Evolutionary conservation across 495 filamentous ascomycete genomes (phyloP), one percentile per base, ranked within the genome.

Genomic region (Penicillium antarcticum): DNA sequence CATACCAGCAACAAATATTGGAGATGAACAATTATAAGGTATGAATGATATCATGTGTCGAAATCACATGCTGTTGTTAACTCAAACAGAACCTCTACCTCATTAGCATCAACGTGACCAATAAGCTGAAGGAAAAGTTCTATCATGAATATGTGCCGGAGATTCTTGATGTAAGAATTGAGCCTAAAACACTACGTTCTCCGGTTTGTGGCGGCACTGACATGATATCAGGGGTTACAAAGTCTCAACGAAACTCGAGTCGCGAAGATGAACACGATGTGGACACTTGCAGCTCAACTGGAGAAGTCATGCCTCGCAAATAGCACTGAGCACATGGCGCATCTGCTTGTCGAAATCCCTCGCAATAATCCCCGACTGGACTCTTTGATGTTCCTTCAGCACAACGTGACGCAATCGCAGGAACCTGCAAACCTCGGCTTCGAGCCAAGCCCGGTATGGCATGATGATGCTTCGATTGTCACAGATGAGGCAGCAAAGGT

Each of bases 1-100:
- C 87, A 14, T 97, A 94, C 66, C 89, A 95, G 60, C 88, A 94
- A 61, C 92, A 97, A 66, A 74, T 92, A 34, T 61, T 83, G 35
- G 92, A 97, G 47, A 97, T 97, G 95, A 85, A 89, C 68, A 97
- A 97, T 65, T 82, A 88, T 61, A 99, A 99, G 76, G 86, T 78
- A 63, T 45, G 59, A 11, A 63, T 45, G 59, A 11, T 18, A 53
- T 14, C 4, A 36, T 37, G 31, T 29, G 7, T 16, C 21, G 11
- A 3, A 17, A 38, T 9, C 31, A 1, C 9, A 5, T 36, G 9
- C 8, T 14, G 2, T n/a, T 24, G 14, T 13, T 45, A 34, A n/a
- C 16, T 57, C 24, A 11, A 17, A 13, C 56, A 89, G 87, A 99
- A 97, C 62, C 91, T 89, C 2, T 99, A 99, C 61, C 74, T 99